Evolutionary conservation across 345 rosid species (phyloP), one percentile per base, ranked within the genome.

Genomic region (Linum tenue): DNA sequence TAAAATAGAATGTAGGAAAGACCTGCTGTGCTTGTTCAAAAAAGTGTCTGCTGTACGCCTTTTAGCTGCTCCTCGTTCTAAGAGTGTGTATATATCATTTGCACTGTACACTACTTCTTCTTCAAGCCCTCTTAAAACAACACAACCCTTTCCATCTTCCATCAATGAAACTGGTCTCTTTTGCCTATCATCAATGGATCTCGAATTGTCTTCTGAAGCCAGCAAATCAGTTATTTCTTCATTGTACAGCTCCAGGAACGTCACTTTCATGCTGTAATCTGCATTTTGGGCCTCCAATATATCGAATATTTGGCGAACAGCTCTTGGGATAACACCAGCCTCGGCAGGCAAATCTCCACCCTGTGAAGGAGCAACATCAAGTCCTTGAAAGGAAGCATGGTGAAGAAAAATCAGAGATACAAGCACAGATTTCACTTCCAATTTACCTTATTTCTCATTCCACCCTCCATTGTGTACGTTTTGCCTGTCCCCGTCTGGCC

Each of bases 381-480:
- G 14, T 48, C 9, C 5, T 57, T 22, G 31, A 41, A 22, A 7
- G 11, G 10, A 37, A 31, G 40, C 7, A 11, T 60, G 10, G 36
- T 5, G 56, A 36, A 51, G 43, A 16, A 41, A 56, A 22, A 7
- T 31, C 61, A 31, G 2, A 16, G 12, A 22, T 6, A 42, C 35
- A 44, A 1, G 2, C 39, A 22, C 3, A 40, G 10, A 48, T 37
- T 14, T 48, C 60, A 9, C 31, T 50, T 58, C 35, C 0, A 6
- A 12, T 2, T 44, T 76, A 87, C 97, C 91, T 92, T 92, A 59
- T 86, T 92, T 67, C 90, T 79, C 88, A 87, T 86, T 9, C 94
- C 97, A 41, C 98, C 98, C 77, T 92, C 96, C 98, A 92, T 92
- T 12, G 97, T 88, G 58, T 82, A 90, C 37, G 98, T 92, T 77